Conservation (phyloP, 2,329 filamentous ascomycete genomes). For the Xylaria sp. region DNA sequence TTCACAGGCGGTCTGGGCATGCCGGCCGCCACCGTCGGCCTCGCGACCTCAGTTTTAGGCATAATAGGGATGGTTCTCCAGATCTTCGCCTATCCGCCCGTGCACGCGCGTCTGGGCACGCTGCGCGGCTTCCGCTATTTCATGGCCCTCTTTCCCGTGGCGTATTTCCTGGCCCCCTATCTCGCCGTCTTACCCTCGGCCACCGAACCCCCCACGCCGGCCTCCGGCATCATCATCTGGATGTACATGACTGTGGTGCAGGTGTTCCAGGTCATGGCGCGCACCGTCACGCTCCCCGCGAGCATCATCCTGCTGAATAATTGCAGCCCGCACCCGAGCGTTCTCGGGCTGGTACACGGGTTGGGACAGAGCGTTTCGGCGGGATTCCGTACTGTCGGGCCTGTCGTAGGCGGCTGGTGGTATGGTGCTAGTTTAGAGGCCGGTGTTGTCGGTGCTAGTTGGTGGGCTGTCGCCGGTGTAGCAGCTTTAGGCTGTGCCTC, state of each 20-base stretch:
- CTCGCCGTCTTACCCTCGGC: slow-evolving; percentile 70
- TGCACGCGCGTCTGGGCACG: slow-evolving; percentile 73
- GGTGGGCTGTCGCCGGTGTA: slow-evolving; percentile 62
- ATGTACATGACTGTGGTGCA: slow-evolving; percentile 70
- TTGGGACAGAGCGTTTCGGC: slow-evolving; percentile 63
- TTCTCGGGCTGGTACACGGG: slow-evolving; percentile 68
- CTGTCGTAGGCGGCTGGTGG: slow-evolving; percentile 62
- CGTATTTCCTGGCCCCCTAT: slow-evolving; percentile 75
- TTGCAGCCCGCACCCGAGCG: slow-evolving; percentile 67
- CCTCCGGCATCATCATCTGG: slow-evolving; percentile 66
- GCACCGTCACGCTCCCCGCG: slow-evolving; percentile 73
- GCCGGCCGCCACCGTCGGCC: slow-evolving; percentile 72
- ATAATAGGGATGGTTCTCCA: slow-evolving; percentile 76
- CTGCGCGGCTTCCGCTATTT: slow-evolving; percentile 74
- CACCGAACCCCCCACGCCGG: slow-evolving; percentile 55
- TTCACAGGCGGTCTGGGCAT: slow-evolving; percentile 76
- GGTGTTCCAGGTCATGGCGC: slow-evolving; percentile 75
- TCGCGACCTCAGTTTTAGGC: slow-evolving; percentile 76
- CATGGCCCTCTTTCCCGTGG: slow-evolving; percentile 72
- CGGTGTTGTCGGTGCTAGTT: slow-evolving; percentile 60
- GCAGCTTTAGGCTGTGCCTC: slow-evolving; percentile 67
- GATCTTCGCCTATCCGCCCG: slow-evolving; percentile 73
- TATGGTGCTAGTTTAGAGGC: slow-evolving; percentile 59
- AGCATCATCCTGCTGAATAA: slow-evolving; percentile 71
- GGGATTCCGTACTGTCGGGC: slow-evolving; percentile 62